phyloP scores from a whole-genome alignment of 75 land plant genomes.

The Cryptomeria japonica region DNA sequence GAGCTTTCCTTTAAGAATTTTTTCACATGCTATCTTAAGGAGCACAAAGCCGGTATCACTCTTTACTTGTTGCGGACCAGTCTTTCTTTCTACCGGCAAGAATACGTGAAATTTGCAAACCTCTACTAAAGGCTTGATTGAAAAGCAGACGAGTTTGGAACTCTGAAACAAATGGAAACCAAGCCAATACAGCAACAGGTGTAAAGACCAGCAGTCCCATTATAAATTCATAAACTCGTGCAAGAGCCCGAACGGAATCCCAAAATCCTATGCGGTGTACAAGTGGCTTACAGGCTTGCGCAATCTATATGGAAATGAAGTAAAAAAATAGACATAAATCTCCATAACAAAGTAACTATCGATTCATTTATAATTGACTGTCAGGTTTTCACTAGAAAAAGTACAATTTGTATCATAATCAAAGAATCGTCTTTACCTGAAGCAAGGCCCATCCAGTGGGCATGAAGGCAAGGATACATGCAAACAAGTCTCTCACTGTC shows the following conservation, averaged over 20 bases:
- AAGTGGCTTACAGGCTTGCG: constrained; percentile 69
- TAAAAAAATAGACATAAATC: neutral
- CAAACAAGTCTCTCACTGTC: constrained; percentile 69
- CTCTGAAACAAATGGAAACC: constrained; percentile 81
- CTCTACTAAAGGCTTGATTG: constrained; percentile 85
- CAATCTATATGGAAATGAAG: constrained; percentile 48
- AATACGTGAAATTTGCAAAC: constrained; percentile 78
- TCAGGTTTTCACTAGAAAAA: constrained; percentile 8
- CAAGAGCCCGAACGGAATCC: constrained; percentile 66
- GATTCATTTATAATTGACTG: neutral
- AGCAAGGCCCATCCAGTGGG: constrained; percentile 90
- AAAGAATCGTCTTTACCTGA: constrained; percentile 23
- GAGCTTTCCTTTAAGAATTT: neutral
- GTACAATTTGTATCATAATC: constrained; percentile 20
- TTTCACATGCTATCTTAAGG: neutral
- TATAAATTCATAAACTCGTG: constrained; percentile 64
- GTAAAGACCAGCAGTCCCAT: constrained; percentile 64
- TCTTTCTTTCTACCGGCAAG: constrained; percentile 72
- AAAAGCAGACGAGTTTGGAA: constrained; percentile 74
- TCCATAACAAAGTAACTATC: neutral
- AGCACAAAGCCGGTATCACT: neutral
- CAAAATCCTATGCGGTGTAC: constrained; percentile 53
- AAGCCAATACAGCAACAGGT: constrained; percentile 65
- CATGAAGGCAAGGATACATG: constrained; percentile 81
- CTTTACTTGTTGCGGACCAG: constrained; percentile 20